Evolutionary conservation across 2,329 filamentous ascomycete genomes (phyloP), one percentile per base, ranked within the genome.

Genomic region (Huntiella savannae): DNA sequence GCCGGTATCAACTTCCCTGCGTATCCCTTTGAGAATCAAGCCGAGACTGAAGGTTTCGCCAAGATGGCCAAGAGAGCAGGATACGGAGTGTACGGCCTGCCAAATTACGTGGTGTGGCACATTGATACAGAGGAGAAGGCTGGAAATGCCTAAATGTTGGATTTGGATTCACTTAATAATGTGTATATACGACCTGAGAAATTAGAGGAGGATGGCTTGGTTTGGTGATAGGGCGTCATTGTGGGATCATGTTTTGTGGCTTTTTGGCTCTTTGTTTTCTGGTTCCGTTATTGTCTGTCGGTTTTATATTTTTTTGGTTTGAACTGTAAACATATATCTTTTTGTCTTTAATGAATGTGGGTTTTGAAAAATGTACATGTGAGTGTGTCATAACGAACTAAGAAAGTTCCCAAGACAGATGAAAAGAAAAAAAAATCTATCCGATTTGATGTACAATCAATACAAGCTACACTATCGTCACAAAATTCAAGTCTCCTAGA

Each of bases 61-160:
- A 94, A 92, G 62, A 98, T 98, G 91, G 91, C 91, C 50, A 95
- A 92, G 67, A 73, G 86, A 52, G 91, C 91, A 13, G 91, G 91
- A 39, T 96, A 95, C 60, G 73, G 84, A 57, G 91, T 98, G 19
- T 75, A 85, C 54, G 91, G 91, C 40, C 68, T 98, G 47, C 91
- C 88, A 37, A 98, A 98, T 62, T 98, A 98, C 60, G 79, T 98
- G 43, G 88, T 98, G 49, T 98, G 91, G 91, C 91, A 98, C 60
- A 83, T 94, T 56, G 91, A 98, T 61, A 98, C 91, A 2, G 77
- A 87, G 48, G 91, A 98, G 68, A 94, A 95, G 70, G 74, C 77
- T 33, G 85, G 86, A 33, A 96, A 96, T 60, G 59, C 63, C 54
- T 73, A 63, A 56, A 41, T 28, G 22, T 28, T 28, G 22, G 22